These are phyloP conservation scores for Solanum sparsipilum DNA, from an alignment of 257 asterid species.

Conservation along the genomic window DNA sequence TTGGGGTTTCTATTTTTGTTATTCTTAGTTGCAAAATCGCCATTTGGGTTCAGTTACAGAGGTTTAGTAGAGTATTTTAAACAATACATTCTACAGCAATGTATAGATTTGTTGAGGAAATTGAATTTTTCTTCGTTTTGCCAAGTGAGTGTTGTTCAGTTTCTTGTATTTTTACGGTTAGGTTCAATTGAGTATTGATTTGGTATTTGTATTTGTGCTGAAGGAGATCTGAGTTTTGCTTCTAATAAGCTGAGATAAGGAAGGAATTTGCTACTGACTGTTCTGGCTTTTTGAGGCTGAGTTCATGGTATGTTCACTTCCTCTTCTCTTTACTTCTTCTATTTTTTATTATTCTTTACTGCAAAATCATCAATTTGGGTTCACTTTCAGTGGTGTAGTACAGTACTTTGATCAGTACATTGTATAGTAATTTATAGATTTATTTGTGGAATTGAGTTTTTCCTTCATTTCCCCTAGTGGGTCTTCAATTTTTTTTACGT, in stretches of 20 bases:
- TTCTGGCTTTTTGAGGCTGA: not conserved
- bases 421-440: not conserved
- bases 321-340: not conserved
- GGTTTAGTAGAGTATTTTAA: not conserved
- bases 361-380: not conserved
- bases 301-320: not conserved
- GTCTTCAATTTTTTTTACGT: not conserved
- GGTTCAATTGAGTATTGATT: not conserved
- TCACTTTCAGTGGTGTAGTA: not conserved
- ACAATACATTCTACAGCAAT: not conserved
- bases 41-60: not conserved
- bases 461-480: not conserved
- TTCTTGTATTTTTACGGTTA: not conserved
- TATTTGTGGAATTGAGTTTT: not conserved
- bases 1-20: not conserved
- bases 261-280: not conserved
- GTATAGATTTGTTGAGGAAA: not conserved
- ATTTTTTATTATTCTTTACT: no score
- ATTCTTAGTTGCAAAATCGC: not conserved
- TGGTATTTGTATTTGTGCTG: not conserved
- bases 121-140: not conserved
- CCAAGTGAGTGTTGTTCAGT: not conserved
- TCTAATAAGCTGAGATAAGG: not conserved
- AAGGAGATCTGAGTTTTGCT: not conserved
- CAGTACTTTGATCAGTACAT: not conserved